Percentiles rank a stretch among this genome's conserved stretches.
Conservation (phyloP, 164 flowering plant species). For the Dillenia suffruticosa region DNA sequence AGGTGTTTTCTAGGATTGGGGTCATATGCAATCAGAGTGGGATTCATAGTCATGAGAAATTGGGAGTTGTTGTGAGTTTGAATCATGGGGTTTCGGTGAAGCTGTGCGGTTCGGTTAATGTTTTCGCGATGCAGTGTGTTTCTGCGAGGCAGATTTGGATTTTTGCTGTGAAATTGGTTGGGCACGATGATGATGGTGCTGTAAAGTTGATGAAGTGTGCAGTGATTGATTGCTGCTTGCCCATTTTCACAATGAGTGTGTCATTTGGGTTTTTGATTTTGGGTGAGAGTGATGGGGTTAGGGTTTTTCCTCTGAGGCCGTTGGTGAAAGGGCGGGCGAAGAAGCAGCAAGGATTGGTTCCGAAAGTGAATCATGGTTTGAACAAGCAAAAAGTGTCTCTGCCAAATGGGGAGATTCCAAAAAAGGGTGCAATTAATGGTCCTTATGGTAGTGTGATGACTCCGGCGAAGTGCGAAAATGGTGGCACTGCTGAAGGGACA, state of each 20-base stretch:
- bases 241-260: constrained; percentile 47
- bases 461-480: constrained; percentile 6
- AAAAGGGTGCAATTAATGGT: constrained; percentile 15
- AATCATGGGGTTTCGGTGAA: constrained; percentile 57
- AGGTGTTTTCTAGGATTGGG: constrained; percentile 24
- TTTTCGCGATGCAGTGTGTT: constrained; percentile 51
- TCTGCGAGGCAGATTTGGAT: constrained; percentile 61
- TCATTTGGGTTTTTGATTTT: constrained; percentile 55
- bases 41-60: constrained; percentile 22
- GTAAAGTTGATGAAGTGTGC: constrained; percentile 75
- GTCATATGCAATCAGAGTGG: constrained; percentile 45
- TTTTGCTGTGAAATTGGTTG: constrained; percentile 44
- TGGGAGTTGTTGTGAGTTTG: constrained; percentile 45
- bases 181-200: constrained; percentile 23
- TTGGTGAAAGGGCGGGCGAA: constrained; percentile 52
- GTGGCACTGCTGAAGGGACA: constrained; percentile 12
- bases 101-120: constrained; percentile 54
- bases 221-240: constrained; percentile 56
- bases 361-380: constrained; percentile 5
- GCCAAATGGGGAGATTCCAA: constrained; percentile 34
- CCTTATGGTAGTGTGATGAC: constrained; percentile 1
- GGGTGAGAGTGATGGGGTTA: constrained; percentile 81
- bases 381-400: constrained; percentile 8
- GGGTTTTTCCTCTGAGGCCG: constrained; percentile 57
- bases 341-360: constrained; percentile 13